Evolutionary conservation across 2,329 filamentous ascomycete species (phyloP), one percentile per base, ranked within the genome.

Genomic region (Cladosporium sp.): DNA sequence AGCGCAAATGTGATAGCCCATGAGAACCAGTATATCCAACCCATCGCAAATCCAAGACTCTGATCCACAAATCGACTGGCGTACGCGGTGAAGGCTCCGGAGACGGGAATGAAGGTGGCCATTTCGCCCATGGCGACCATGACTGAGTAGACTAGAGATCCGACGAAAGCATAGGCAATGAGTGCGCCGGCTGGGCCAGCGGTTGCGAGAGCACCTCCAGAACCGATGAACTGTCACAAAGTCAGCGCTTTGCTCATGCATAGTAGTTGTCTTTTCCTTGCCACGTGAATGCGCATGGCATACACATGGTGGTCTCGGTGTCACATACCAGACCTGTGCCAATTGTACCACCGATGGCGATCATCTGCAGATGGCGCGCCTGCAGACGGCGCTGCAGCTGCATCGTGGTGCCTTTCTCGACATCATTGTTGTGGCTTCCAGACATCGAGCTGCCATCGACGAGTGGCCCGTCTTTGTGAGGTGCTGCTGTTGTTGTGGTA

Each of bases 61-160:
- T 66, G 64, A 18, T 71, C 71, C 15, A 75, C 68, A 54, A 73
- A 74, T 32, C 72, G 70, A 22, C 68, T 65, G 51, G 67, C 67
- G 64, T 77, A 76, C 60, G 75, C 61, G 52, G 73, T 69, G 72
- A 79, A 76, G 51, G 76, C 71, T 59, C 77, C 75, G 22, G 78
- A 71, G 54, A 82, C 65, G 3, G 81, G 78, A 45, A 85, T 74
- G 70, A 80, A 83, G 27, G 81, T 75, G 18, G 80, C 78, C 70
- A 84, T 78, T 65, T 81, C 78, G 16, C 74, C 75, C 20, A 72
- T 66, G 1, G 64, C 69, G 41, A 75, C 75, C 49, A 83, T 76
- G 59, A 73, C 64, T 29, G 63, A 63, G 53, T 68, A 69, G 39
- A 78, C 64, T 56, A 77, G 53, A 16, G 74, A 65, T 33, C 70